Evolutionary conservation across 2,329 filamentous ascomycete species (phyloP).

Genomic region (Plectosphaerella cucumerina): DNA sequence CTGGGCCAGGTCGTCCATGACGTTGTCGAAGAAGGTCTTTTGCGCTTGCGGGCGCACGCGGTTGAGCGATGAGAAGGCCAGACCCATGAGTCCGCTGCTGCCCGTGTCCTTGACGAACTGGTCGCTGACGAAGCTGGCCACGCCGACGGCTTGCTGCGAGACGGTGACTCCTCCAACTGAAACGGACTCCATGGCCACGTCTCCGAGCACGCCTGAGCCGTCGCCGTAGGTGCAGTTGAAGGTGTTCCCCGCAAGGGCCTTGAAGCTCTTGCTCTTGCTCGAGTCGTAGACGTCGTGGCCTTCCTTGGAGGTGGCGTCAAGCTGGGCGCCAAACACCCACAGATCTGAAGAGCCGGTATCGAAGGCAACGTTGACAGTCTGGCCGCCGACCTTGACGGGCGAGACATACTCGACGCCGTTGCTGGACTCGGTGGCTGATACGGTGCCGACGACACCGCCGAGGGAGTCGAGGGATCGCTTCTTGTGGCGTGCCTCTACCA

Average conservation of each 20-base stretch:
- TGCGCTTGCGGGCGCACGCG: constrained; percentile 58
- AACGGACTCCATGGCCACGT: constrained; percentile 65
- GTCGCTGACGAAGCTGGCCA: constrained; percentile 55
- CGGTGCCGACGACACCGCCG: constrained; percentile 41
- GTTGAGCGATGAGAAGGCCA: constrained; percentile 63
- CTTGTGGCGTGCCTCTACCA: constrained; percentile 8
- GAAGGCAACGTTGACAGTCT: constrained; percentile 65
- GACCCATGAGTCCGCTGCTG: constrained; percentile 65
- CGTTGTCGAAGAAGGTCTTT: constrained; percentile 72
- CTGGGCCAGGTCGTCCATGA: constrained; percentile 53
- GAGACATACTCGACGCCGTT: constrained; percentile 68
- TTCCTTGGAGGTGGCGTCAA: constrained; percentile 36
- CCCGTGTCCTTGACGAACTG: constrained; percentile 56
- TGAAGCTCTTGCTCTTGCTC: constrained; percentile 27
- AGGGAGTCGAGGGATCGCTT: constrained; percentile 4
- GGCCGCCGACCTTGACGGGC: constrained; percentile 65
- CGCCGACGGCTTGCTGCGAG: constrained; percentile 59
- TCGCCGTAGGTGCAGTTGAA: constrained; percentile 70
- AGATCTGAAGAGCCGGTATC: constrained; percentile 74
- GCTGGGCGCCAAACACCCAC: constrained; percentile 66
- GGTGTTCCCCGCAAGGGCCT: constrained; percentile 33
- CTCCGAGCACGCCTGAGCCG: constrained; percentile 56
- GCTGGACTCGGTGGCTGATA: constrained; percentile 59
- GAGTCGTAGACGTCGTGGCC: constrained; percentile 44
- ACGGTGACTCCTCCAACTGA: constrained; percentile 62